Percentiles rank a stretch among this genome's conserved stretches.
These are phyloP conservation scores for Stephania yunnanensis DNA, from an alignment of 164 flowering plant genomes.

Conservation along the genomic window DNA sequence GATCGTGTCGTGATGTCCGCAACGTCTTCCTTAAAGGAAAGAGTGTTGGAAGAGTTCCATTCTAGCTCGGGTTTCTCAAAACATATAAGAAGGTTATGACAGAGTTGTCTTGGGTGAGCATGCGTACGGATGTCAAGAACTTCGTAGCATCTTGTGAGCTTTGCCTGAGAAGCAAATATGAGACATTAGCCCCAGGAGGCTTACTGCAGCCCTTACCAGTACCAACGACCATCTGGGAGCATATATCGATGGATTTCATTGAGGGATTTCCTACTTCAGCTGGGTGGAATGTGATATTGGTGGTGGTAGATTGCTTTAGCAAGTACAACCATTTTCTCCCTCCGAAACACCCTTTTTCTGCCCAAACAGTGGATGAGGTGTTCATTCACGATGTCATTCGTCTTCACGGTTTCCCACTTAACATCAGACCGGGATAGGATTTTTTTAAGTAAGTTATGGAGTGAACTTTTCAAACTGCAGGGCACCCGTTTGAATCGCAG, in stretches of 20 bases:
- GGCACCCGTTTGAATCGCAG: not conserved
- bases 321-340: not conserved
- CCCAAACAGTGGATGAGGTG: not conserved
- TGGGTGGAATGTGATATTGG: not conserved
- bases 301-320: not conserved
- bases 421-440: not conserved
- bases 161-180: no score
- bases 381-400: not conserved
- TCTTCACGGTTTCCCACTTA: not conserved
- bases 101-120: no score
- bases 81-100: no score
- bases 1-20: no score
- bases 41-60: no score
- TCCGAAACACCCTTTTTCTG: not conserved
- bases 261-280: not conserved
- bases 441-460: not conserved
- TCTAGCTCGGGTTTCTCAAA: no score
- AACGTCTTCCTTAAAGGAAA: no score
- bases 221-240: not conserved
- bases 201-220: no score
- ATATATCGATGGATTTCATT: constrained; percentile 6
- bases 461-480: not conserved
- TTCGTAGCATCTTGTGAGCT: no score
- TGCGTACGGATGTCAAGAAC: no score
- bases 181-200: no score